Base-by-base conservation (phyloP, 2,329 filamentous ascomycete genomes). In the Lecanicillium sp. region DNA sequence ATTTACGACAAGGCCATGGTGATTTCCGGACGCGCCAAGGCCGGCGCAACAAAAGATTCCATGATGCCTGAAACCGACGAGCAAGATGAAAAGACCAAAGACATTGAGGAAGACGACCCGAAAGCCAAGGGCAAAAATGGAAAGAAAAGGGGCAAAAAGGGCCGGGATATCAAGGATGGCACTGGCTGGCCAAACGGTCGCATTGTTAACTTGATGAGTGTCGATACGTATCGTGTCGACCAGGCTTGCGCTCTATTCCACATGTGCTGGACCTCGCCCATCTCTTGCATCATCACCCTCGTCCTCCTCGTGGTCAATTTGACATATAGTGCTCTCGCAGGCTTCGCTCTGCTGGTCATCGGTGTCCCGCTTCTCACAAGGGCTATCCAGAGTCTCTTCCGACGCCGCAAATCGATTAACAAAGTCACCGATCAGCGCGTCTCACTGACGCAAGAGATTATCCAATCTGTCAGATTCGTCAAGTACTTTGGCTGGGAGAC, bases 401-500 rank as follows among this genome's bases (percentile, higher is more conserved):
- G 65, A 13, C 79, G 87, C 37, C 78, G 92, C 52, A 78, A 77
- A 50, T 69, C 61, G 20, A 96, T 97, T 68, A 97, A 96, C 71
- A 89, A 88, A 53, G 77, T 96, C 44, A 97, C 90, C 2, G 90
- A 97, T 56, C 85, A 94, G 62, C 79, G 90, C 46, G 89, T 97
- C 7, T 84, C 84, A 37, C 67, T 97, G 25, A 96, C 88, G 0
- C 89, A 96, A 56, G 90, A 97, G 56, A 94, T 97, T 37, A 55
- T 97, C 12, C 83, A 88, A 49, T 86, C 87, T 0, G 89, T 96
- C 17, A 78, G 89, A 18, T 96, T 97, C 54, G 90, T 97, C 62
- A 97, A 97, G 59, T 96, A 79, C 59, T 97, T 96, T 56, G 89
- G 88, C 7, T 97, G 90, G 90, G 90, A 97, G 57, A 82, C 75